A percentile compares a stretch with the other conserved stretches of the same genome.
Evolutionary conservation across 768 basidiomycete species (phyloP).

Genomic region (Lentinula edodes): DNA sequence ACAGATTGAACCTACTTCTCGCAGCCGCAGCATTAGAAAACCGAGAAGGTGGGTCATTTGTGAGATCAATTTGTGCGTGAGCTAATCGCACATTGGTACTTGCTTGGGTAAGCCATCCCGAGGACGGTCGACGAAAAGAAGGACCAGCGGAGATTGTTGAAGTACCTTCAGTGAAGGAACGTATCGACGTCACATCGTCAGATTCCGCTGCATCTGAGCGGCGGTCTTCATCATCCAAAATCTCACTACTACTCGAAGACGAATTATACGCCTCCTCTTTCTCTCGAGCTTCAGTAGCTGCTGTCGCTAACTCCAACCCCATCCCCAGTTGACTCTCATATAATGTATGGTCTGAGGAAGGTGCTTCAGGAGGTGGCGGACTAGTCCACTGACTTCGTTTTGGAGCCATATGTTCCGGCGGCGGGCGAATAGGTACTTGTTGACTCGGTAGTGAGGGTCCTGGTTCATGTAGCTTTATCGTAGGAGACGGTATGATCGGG

Average conservation of each 20-base stretch:
- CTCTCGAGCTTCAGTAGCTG: conserved; percentile 56
- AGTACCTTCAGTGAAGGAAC: conserved; percentile 56
- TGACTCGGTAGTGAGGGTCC: conserved; percentile 22
- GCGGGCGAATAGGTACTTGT: conserved; percentile 35
- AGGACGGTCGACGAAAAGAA: conserved; percentile 35
- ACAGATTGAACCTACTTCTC: neutral
- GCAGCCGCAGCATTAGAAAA: neutral
- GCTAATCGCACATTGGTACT: conserved; percentile 18
- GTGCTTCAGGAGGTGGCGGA: conserved; percentile 74
- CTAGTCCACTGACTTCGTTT: conserved; percentile 80
- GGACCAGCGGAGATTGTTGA: conserved; percentile 10
- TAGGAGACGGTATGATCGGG: conserved; percentile 35
- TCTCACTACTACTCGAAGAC: conserved; percentile 60
- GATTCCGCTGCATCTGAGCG: conserved; percentile 56
- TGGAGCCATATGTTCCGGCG: conserved; percentile 77
- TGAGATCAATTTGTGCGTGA: conserved; percentile 12
- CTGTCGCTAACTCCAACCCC: conserved; percentile 64
- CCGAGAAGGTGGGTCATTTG: conserved; percentile 10
- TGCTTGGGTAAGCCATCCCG: conserved; percentile 35
- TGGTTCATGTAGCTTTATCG: conserved; percentile 43
- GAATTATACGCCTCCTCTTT: conserved; percentile 38
- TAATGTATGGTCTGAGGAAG: conserved; percentile 55
- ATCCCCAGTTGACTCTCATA: conserved; percentile 67
- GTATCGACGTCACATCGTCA: conserved; percentile 66
- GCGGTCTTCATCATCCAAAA: conserved; percentile 60